Evolutionary conservation across 805 yeast genomes (phyloP), one percentile per base, ranked within the genome.

Genomic region (Ogataea paraovalis): DNA sequence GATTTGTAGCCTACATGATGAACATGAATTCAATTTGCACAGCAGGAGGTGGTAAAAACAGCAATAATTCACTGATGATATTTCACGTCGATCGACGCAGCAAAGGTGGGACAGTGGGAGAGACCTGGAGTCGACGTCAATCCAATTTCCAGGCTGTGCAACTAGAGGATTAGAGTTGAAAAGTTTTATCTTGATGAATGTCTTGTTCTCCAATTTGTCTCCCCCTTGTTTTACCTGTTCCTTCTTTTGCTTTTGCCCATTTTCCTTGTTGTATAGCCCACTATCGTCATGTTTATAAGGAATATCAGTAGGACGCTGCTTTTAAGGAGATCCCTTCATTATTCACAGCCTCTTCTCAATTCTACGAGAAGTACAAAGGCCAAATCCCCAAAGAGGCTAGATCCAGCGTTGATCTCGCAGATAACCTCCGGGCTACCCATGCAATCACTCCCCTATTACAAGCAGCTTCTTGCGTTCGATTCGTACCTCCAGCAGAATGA

Each of bases 381-480:
- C 34, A 30, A 30, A 14, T 14, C n/a, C 6, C 16, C 16, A 14
- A 30, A 30, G 16, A 30, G 12, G 34, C 6, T 30, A 14, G 34
- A 30, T 14, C 12, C 34, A 14, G 4, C 13, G 13, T 7, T 14
- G 16, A 30, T 30, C 16, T 18, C 19, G 12, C 21, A n/a, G 12
- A 4, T 34, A 4, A 34, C 19, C 7, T n/a, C 38, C 8, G 43
- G 47, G 10, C 33, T 64, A 4, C 56, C 66, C 2, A 57, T 52
- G 57, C 57, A 68, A 21, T 68, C 67, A 13, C 62, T 79, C 5
- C 82, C 83, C 16, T 76, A 74, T 70, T 73, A 66, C 51, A 71
- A 73, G 46, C 79, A 78, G 49, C 68, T 78, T 7, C 53, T 69
- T 39, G 78, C 81, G 3, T 79, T 76, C 59, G 82, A 77, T 54